Percentiles rank a stretch among this genome's conserved stretches.
Conservation (phyloP, 768 basidiomycete genomes). For the Botryobasidium botryosum region DNA sequence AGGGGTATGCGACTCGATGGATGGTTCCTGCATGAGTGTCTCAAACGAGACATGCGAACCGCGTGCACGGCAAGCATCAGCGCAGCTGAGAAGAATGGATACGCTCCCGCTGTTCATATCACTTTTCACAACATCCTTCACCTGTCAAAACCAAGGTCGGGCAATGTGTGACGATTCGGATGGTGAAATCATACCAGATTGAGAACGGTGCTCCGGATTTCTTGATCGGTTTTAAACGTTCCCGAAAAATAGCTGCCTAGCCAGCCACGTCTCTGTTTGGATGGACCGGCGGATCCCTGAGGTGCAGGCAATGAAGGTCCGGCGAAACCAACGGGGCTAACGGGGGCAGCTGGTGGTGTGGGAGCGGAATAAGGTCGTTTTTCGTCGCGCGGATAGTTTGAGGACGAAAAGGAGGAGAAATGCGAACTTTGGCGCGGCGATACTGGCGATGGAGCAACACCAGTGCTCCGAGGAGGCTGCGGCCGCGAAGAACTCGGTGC, state of each 20-base stretch:
- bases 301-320: no score
- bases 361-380: no score
- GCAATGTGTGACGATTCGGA: not conserved
- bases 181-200: slow-evolving; percentile 7
- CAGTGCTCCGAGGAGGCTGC: no score
- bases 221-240: slow-evolving; percentile 7
- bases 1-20: slow-evolving; percentile 46
- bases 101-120: slow-evolving; percentile 15
- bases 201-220: slow-evolving; percentile 11
- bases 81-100: slow-evolving; percentile 43
- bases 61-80: slow-evolving; percentile 37
- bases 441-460: no score
- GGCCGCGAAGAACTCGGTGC: no score
- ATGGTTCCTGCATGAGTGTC: slow-evolving; percentile 40
- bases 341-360: no score
- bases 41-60: slow-evolving; percentile 36
- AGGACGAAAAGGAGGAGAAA: no score
- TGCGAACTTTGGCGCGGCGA: no score
- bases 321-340: no score
- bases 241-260: slow-evolving; percentile 6
- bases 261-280: no score
- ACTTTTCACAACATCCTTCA: slow-evolving; percentile 29
- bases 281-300: no score
- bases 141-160: slow-evolving; percentile 1
- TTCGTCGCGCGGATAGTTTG: no score